Percentiles rank a stretch among this genome's conserved stretches.
These are phyloP conservation scores for Podila verticillata DNA, from an alignment of 192 early-diverging fungal genomes.

Conservation along the genomic window DNA sequence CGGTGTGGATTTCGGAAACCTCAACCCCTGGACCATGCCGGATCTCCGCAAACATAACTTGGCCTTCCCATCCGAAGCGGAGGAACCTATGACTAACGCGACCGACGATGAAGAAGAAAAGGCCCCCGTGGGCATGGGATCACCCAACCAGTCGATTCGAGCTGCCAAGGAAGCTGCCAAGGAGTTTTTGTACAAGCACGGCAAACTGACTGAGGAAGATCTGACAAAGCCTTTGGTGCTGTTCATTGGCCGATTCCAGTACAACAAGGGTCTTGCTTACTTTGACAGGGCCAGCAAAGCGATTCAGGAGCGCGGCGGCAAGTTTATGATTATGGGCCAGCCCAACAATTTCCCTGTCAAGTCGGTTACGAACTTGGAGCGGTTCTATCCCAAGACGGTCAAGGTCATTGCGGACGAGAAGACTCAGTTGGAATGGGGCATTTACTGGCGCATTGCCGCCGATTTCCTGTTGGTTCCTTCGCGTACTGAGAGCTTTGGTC, in stretches of 20 bases:
- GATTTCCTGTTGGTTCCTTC: conserved; percentile 65
- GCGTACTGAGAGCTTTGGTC: conserved; percentile 63
- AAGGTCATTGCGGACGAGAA: conserved; percentile 47
- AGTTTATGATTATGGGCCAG: conserved; percentile 65
- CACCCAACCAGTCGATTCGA: conserved; percentile 23
- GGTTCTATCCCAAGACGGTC: conserved; percentile 51
- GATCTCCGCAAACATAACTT: conserved; percentile 38
- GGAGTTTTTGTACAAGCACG: conserved; percentile 52
- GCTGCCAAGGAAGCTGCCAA: conserved; percentile 60
- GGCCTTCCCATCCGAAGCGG: conserved; percentile 52
- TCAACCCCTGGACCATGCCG: conserved; percentile 58
- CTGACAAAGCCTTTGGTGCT: conserved; percentile 53
- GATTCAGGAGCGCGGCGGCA: conserved; percentile 51
- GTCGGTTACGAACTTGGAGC: conserved; percentile 43
- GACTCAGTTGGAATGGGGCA: conserved; percentile 57
- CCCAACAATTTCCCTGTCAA: conserved; percentile 60
- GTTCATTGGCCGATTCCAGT: conserved; percentile 66
- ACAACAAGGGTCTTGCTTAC: conserved; percentile 64
- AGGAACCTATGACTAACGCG: conserved; percentile 11
- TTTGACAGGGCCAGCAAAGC: conserved; percentile 46
- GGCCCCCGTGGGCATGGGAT: neutral
- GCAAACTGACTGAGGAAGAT: conserved; percentile 49
- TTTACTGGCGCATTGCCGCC: conserved; percentile 60
- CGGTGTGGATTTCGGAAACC: conserved; percentile 58
- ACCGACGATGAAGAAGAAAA: neutral